phyloP scores from a whole-genome alignment of 345 rosid genomes.

The Ceriops decandra region DNA sequence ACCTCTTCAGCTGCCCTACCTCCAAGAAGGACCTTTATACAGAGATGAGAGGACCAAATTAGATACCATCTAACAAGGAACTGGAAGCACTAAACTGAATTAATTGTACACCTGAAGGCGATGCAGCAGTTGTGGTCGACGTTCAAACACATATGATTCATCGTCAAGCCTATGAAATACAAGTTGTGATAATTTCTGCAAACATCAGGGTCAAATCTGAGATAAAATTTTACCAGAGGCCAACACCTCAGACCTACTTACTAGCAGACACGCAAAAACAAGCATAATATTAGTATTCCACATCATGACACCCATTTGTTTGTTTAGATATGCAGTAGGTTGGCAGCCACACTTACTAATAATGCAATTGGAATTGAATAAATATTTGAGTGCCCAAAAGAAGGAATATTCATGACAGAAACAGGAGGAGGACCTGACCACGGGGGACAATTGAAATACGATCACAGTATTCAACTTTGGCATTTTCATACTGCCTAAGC shows the following conservation, averaged over 20 bases:
- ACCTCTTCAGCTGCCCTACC: slow-evolving; percentile 98
- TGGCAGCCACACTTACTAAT: neutral
- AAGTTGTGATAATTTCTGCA: slow-evolving; percentile 78
- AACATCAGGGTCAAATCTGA: slow-evolving; percentile 2
- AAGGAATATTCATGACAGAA: slow-evolving; percentile 19
- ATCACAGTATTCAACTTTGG: slow-evolving; percentile 76
- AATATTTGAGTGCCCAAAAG: neutral
- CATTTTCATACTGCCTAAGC: slow-evolving; percentile 66
- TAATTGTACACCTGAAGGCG: slow-evolving; percentile 71
- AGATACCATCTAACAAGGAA: slow-evolving; percentile 2
- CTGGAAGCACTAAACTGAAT: slow-evolving; percentile 6
- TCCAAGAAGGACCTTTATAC: slow-evolving; percentile 66
- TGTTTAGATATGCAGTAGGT: slow-evolving; percentile 2
- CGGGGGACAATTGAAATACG: slow-evolving; percentile 87
- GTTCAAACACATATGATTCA: slow-evolving; percentile 85
- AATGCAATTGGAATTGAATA: neutral
- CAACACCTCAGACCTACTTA: neutral
- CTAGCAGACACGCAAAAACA: slow-evolving; percentile 4
- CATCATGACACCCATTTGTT: neutral
- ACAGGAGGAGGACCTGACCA: slow-evolving; percentile 60
- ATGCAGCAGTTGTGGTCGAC: slow-evolving; percentile 80
- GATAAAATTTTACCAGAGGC: neutral
- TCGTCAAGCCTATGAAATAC: slow-evolving; percentile 84
- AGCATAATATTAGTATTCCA: too few species aligned
- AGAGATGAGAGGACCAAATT: slow-evolving; percentile 4